A percentile compares a stretch with the other conserved stretches of the same genome.
These are phyloP conservation scores for Acacia confusa DNA, from an alignment of 306 rosid species.

Conservation along the genomic window DNA sequence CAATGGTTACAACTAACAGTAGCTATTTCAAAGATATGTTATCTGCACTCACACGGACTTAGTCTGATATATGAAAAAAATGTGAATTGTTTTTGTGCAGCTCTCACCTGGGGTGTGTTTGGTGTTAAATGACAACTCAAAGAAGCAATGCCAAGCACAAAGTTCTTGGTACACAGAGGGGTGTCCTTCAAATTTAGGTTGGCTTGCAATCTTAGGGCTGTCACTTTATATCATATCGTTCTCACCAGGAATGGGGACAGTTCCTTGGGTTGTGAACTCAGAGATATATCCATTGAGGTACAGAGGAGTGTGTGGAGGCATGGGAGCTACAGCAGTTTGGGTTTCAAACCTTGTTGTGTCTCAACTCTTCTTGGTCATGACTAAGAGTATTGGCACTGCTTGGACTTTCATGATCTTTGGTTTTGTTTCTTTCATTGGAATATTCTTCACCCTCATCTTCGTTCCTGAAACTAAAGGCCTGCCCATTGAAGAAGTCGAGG, in stretches of 20 bases:
- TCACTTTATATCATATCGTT: constrained; percentile 54
- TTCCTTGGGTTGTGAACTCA: constrained; percentile 71
- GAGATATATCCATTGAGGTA: constrained; percentile 64
- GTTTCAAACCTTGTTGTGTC: constrained; percentile 59
- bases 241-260: constrained; percentile 72
- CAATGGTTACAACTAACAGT: too few relatives aligned
- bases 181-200: constrained; percentile 35
- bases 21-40: too few relatives aligned
- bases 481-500: constrained; percentile 64
- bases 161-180: constrained; percentile 61
- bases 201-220: constrained; percentile 48
- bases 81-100: constrained; percentile 31
- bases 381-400: constrained; percentile 53
- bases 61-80: too few relatives aligned
- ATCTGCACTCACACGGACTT: too few relatives aligned
- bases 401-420: constrained; percentile 61
- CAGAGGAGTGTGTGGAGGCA: constrained; percentile 64
- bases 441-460: constrained; percentile 45
- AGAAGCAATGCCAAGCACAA: constrained; percentile 31
- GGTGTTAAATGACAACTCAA: constrained; percentile 38
- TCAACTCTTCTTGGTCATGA: constrained; percentile 52
- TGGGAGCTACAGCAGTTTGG: constrained; percentile 63
- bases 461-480: constrained; percentile 69
- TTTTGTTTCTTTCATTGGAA: constrained; percentile 41
- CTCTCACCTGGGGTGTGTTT: constrained; percentile 62